These are phyloP conservation scores for Lasiodiplodia hormozganensis DNA, from an alignment of 2,329 filamentous ascomycete genomes.

Conservation along the genomic window DNA sequence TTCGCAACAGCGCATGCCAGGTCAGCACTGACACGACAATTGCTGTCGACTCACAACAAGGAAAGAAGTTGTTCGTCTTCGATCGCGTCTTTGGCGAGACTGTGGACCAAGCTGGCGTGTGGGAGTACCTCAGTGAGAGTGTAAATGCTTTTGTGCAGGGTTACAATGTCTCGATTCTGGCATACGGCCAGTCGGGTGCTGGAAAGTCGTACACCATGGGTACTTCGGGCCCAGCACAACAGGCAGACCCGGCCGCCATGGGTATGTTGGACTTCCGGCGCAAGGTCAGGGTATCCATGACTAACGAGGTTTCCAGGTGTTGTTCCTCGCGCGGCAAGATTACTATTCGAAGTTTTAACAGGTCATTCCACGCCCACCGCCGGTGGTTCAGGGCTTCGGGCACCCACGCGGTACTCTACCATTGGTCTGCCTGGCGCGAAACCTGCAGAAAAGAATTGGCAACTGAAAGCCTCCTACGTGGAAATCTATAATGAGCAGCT, in stretches of 20 bases:
- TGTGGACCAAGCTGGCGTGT: conserved; percentile 84
- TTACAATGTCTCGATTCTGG: conserved; percentile 97
- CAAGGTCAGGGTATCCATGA: not conserved
- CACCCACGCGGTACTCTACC: conserved; percentile 79
- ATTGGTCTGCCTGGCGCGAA: conserved; percentile 55
- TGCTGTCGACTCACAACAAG: conserved; percentile 82
- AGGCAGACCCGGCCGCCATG: conserved; percentile 74
- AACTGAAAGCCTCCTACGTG: conserved; percentile 91
- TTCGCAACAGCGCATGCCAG: conserved; percentile 91
- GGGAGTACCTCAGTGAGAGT: conserved; percentile 92
- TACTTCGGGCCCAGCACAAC: conserved; percentile 83
- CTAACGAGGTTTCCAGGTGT: conserved; percentile 69
- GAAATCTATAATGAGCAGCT: conserved; percentile 97
- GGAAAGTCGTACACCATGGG: conserved; percentile 99
- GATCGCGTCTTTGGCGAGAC: conserved; percentile 91
- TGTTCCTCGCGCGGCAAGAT: conserved; percentile 87
- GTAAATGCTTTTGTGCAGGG: conserved; percentile 90
- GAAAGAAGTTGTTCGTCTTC: conserved; percentile 94
- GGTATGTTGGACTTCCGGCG: conserved; percentile 62
- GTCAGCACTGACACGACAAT: conserved; percentile 85
- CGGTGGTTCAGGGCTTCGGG: conserved; percentile 76
- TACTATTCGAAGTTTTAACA: conserved; percentile 87
- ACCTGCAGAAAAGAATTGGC: conserved; percentile 77
- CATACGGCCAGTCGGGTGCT: conserved; percentile 96
- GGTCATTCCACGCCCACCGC: conserved; percentile 56